Evolutionary conservation across 2,329 filamentous ascomycete species (phyloP).

Genomic region (Alternaria sp.): DNA sequence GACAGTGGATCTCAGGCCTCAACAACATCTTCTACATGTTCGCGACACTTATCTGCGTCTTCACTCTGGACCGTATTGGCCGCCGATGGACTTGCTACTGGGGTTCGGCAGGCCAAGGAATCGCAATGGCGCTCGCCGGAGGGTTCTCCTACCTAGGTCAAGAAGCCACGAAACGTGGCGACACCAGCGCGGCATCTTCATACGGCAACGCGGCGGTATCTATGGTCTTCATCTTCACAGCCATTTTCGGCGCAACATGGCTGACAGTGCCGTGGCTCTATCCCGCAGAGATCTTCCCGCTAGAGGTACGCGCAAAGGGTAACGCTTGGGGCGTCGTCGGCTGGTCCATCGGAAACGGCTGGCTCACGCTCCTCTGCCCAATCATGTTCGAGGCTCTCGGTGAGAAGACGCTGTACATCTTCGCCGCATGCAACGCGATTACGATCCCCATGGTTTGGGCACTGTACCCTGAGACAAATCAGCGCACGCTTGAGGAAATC

Average conservation of each 20-base stretch:
- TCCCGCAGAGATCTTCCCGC: conserved; percentile 76
- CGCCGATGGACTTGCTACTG: conserved; percentile 74
- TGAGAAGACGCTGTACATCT: conserved; percentile 78
- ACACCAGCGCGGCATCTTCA: conserved; percentile 56
- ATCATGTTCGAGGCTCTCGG: conserved; percentile 65
- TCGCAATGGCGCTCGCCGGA: conserved; percentile 73
- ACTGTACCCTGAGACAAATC: conserved; percentile 76
- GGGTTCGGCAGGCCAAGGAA: conserved; percentile 70
- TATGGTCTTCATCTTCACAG: conserved; percentile 75
- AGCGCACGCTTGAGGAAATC: conserved; percentile 78
- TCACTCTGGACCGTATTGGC: conserved; percentile 73
- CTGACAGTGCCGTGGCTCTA: conserved; percentile 67
- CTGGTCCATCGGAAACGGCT: conserved; percentile 79
- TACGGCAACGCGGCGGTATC: conserved; percentile 72
- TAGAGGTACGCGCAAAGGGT: conserved; percentile 74
- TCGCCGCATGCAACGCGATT: conserved; percentile 71
- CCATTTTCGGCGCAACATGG: conserved; percentile 71
- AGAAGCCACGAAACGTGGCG: conserved; percentile 56
- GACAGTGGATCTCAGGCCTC: conserved; percentile 53
- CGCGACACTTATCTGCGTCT: conserved; percentile 72
- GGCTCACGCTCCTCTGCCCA: conserved; percentile 58
- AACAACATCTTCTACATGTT: conserved; percentile 68
- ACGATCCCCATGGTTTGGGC: conserved; percentile 76
- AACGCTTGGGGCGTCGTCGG: conserved; percentile 80
- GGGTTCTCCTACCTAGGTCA: conserved; percentile 66